Evolutionary conservation across 148 eudicot species (phyloP), one percentile per base, ranked within the genome.

Genomic region (Rhododendron ferrugineum): DNA sequence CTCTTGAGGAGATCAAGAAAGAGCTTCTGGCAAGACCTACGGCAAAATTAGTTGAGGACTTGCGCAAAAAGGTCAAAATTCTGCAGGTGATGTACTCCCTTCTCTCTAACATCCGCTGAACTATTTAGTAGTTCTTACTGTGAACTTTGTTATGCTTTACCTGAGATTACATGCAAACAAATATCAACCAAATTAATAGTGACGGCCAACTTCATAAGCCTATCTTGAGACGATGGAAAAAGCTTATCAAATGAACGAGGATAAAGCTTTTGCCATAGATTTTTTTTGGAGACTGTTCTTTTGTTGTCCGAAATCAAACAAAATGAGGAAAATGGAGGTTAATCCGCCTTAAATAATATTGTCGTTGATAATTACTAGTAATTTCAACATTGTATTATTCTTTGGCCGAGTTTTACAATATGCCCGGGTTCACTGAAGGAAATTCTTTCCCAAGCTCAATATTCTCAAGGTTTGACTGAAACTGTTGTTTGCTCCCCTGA

Each of bases 41-140:
- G 23, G 89, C 86, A 28, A 97, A 97, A 87, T 86, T 95, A 87
- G 97, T 97, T 22, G 98, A 97, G 89, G 99, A 97, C 89, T 90
- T 97, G 89, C 95, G 95, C 64, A 97, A 94, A 88, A 97, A 97
- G 90, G 95, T 97, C 52, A 94, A 97, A 91, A 97, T 97, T 82
- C 86, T 97, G 86, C 99, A 97, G 99, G 99, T 97, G 83, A 86
- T 79, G 77, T 84, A 13, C 10, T 36, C 56, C 3, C 66, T 83
- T 79, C 50, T 52, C 72, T 40, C 28, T 13, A 30, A 37, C 23
- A 49, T 70, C 80, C 54, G 20, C 60, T 32, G 11, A 22, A 15
- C 83, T 72, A 52, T 68, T 81, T 60, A 86, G 10, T 49, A 11
- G 66, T 77, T 34, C 16, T 79, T 26, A 11, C 13, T n/a, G 62